Conservation (phyloP, 768 basidiomycete species). For the Suillus decipiens region DNA sequence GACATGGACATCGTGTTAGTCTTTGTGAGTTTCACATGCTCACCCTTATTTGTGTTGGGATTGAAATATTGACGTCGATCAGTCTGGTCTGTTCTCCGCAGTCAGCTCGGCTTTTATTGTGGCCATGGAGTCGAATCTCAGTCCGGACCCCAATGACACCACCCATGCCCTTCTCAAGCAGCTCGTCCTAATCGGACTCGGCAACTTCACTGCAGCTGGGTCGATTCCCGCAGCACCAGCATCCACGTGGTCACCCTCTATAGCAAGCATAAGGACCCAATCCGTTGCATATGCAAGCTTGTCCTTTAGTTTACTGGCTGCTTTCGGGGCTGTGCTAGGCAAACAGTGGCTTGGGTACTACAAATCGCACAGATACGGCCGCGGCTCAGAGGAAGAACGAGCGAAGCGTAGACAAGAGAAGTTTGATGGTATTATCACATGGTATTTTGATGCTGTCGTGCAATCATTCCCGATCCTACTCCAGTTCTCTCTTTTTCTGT, state of each 20-base stretch:
- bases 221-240: not conserved
- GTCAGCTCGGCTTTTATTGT: constrained; percentile 16
- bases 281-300: constrained; percentile 15
- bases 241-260: not conserved
- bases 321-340: too few relatives aligned
- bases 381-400: constrained; percentile 12
- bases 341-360: too few relatives aligned
- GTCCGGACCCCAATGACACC: constrained; percentile 8
- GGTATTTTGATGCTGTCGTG: not conserved
- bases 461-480: too few relatives aligned
- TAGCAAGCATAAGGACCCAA: not conserved
- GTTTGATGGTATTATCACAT: constrained; percentile 14
- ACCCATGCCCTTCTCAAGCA: too few relatives aligned
- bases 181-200: too few relatives aligned
- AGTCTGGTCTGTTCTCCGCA: constrained; percentile 19
- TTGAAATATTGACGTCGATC: not conserved
- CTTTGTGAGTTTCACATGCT: constrained; percentile 19
- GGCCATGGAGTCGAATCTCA: constrained; percentile 10
- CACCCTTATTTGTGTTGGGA: not conserved
- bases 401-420: constrained; percentile 12
- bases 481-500: too few relatives aligned
- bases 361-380: not conserved
- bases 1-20: constrained; percentile 22
- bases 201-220: not conserved
- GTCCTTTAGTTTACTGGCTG: constrained; percentile 4